phyloP scores from a whole-genome alignment of 2,329 filamentous ascomycete genomes.

The Penicillium sp. region DNA sequence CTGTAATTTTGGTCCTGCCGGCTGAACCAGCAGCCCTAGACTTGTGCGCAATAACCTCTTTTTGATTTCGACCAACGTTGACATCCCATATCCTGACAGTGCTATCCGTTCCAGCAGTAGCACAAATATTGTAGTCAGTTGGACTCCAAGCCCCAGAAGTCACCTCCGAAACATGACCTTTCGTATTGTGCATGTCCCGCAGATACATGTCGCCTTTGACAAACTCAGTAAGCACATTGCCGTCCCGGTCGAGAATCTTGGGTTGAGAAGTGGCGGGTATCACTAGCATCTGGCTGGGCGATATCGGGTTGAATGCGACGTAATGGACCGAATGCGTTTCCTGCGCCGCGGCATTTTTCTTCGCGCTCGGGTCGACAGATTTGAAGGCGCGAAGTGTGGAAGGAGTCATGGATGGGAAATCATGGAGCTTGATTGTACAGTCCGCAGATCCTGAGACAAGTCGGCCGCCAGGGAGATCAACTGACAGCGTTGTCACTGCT shows the following conservation, averaged over 20 bases:
- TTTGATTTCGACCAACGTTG: constrained; percentile 84
- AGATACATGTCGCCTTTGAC: constrained; percentile 98
- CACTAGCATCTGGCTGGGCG: constrained; percentile 77
- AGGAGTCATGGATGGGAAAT: constrained; percentile 93
- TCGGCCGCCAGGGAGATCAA: constrained; percentile 80
- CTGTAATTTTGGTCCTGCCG: constrained; percentile 89
- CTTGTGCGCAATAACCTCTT: constrained; percentile 93
- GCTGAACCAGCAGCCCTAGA: constrained; percentile 83
- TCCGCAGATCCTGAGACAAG: constrained; percentile 89
- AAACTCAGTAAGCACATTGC: constrained; percentile 79
- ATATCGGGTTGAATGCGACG: constrained; percentile 78
- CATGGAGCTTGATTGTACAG: constrained; percentile 86
- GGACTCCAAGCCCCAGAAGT: constrained; percentile 90
- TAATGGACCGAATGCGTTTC: constrained; percentile 88
- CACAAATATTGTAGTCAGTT: constrained; percentile 74
- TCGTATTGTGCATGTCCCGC: constrained; percentile 95
- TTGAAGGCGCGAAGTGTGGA: constrained; percentile 93
- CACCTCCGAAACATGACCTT: constrained; percentile 90
- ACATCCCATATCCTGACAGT: constrained; percentile 96
- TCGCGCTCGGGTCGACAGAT: constrained; percentile 78
- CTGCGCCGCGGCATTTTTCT: constrained; percentile 64
- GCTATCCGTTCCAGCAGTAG: constrained; percentile 91
- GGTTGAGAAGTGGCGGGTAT: constrained; percentile 86
- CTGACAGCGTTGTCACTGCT: constrained; percentile 74
- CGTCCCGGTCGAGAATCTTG: constrained; percentile 83